Percentiles rank a stretch among this genome's conserved stretches.
Evolutionary conservation across 2,329 filamentous ascomycete species (phyloP).

Genomic region (Colletotrichum costaricense): DNA sequence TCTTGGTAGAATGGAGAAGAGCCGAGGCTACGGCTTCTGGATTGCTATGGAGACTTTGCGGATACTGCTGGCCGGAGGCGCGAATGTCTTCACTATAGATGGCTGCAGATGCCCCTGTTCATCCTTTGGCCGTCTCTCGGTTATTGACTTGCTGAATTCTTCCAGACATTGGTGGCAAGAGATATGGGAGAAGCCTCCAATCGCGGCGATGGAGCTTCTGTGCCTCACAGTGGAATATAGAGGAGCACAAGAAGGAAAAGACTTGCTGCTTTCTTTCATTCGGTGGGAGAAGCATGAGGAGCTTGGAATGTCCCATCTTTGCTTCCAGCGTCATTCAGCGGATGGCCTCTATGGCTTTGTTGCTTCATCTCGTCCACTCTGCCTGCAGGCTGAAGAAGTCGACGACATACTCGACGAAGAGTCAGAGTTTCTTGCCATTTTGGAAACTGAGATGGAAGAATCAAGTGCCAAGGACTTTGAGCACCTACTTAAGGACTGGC

Average conservation of each 20-base stretch:
- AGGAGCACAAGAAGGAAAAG: not conserved
- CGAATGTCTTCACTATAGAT: not conserved
- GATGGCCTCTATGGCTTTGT: rapidly evolving
- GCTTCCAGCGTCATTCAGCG: not conserved
- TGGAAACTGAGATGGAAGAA: not conserved
- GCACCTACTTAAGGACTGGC: not conserved
- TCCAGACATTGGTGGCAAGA: rapidly evolving
- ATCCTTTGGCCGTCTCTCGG: not conserved
- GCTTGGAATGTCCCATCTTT: constrained; percentile 16
- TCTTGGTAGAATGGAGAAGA: rapidly evolving
- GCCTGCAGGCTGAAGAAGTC: not conserved
- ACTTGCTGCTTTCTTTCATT: not conserved
- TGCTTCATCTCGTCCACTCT: no score
- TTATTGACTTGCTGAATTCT: not conserved
- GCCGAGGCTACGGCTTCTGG: rapidly evolving
- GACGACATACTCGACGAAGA: not conserved
- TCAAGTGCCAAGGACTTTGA: not conserved
- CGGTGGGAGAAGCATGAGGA: not conserved
- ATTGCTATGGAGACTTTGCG: not conserved
- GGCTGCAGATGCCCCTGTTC: constrained; percentile 5
- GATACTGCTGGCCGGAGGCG: not conserved
- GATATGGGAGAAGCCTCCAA: rapidly evolving
- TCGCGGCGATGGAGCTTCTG: not conserved
- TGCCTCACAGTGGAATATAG: rapidly evolving
- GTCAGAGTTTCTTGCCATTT: not conserved